Percentiles rank a stretch among this genome's conserved stretches.
Conservation (phyloP, 768 basidiomycete species). For the Mrakia hoshinonis region DNA sequence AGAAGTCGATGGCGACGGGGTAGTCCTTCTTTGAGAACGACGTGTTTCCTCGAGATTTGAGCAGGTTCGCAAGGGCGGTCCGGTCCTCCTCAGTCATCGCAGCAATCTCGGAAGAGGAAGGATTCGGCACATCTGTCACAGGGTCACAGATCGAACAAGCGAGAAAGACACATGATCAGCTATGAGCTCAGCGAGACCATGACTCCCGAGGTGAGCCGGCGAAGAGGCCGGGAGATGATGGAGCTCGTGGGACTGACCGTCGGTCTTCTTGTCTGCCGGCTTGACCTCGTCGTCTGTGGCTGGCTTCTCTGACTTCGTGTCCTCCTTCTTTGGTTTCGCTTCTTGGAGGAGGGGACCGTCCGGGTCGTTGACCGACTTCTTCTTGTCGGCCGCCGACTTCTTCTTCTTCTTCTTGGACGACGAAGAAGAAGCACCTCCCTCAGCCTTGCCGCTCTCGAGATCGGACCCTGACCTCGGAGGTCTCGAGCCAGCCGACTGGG, state of each 20-base stretch:
- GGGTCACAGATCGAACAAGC: background rate
- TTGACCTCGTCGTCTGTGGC: constrained; percentile 12
- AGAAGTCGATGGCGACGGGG: constrained; percentile 33
- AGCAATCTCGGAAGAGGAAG: constrained; percentile 10
- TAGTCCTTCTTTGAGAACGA: constrained; percentile 25
- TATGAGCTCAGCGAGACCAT: too few species aligned
- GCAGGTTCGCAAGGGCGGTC: constrained; percentile 23
- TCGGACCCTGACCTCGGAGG: background rate
- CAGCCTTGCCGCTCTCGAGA: background rate
- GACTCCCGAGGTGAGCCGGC: too few species aligned
- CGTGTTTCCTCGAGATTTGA: constrained; percentile 29
- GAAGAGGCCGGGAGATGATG: background rate
- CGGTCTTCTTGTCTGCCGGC: constrained; percentile 11
- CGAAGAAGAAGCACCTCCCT: background rate
- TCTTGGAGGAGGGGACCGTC: constrained; percentile 29
- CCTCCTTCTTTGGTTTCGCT: constrained; percentile 6
- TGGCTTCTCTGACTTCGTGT: background rate
- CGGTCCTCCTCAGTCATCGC: constrained; percentile 25
- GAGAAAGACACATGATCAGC: background rate
- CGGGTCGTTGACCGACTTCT: constrained; percentile 26
- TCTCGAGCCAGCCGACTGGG: background rate
- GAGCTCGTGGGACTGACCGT: constrained; percentile 18
- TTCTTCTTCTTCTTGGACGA: constrained; percentile 24
- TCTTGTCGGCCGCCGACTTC: constrained; percentile 19
- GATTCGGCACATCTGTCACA: constrained; percentile 17